Evolutionary conservation across 768 basidiomycete species (phyloP).

Genomic region (Lepiota brunneoincarnata): DNA sequence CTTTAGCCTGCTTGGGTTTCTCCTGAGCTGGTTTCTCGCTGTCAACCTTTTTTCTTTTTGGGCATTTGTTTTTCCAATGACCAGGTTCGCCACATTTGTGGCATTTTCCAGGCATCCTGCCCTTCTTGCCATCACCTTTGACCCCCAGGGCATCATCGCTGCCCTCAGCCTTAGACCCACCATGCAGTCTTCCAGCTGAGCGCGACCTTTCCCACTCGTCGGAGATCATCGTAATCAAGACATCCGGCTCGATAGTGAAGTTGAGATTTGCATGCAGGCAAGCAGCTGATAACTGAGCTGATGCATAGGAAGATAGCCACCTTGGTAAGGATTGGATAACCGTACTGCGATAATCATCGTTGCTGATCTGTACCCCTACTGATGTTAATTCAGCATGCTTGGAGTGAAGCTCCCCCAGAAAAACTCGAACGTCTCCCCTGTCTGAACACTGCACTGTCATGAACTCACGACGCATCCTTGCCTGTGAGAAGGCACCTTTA

Average conservation of each 20-base stretch:
- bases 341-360: constrained; percentile 28
- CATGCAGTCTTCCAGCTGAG: background rate
- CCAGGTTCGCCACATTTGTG: constrained; percentile 27
- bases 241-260: constrained; percentile 17
- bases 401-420: constrained; percentile 21
- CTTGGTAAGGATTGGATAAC: constrained; percentile 29
- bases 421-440: constrained; percentile 24
- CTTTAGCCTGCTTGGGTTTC: background rate
- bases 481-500: constrained; percentile 28
- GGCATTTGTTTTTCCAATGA: constrained; percentile 24
- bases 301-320: constrained; percentile 25
- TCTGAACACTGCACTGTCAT: constrained; percentile 25
- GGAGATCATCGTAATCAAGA: constrained; percentile 22
- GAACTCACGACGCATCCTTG: constrained; percentile 25
- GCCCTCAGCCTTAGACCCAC: constrained; percentile 14
- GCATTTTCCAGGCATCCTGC: constrained; percentile 15
- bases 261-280: constrained; percentile 1
- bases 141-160: constrained; percentile 18
- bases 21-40: constrained; percentile 19
- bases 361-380: constrained; percentile 26
- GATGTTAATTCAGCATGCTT: constrained; percentile 23
- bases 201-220: constrained; percentile 25
- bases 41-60: constrained; percentile 7
- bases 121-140: constrained; percentile 9
- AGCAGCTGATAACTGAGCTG: constrained; percentile 21